A percentile compares a stretch with the other conserved stretches of the same genome.
phyloP scores from a whole-genome alignment of 192 early-diverging fungal species.

The Coemansia sp. region DNA sequence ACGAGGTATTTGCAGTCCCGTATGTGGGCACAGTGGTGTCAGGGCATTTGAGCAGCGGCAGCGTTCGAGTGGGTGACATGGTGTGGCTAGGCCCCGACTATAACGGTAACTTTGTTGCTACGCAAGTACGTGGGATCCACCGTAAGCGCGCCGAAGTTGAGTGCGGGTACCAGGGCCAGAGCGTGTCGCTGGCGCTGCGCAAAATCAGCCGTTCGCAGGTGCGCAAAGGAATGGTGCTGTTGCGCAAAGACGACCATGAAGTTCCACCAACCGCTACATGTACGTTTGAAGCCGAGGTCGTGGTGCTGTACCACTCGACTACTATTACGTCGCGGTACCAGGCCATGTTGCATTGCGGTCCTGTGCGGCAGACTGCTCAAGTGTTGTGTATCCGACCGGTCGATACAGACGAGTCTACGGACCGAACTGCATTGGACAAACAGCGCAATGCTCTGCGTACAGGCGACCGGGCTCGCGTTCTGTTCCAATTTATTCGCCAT shows the following conservation, averaged over 20 bases:
- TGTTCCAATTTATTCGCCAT: constrained; percentile 76
- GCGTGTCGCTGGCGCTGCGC: constrained; percentile 80
- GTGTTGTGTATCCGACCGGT: constrained; percentile 57
- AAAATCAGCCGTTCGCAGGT: constrained; percentile 74
- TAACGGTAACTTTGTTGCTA: constrained; percentile 72
- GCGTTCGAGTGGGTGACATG: constrained; percentile 75
- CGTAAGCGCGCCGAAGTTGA: constrained; percentile 81
- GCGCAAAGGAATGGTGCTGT: constrained; percentile 65
- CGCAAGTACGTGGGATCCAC: constrained; percentile 82
- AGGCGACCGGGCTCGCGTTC: constrained; percentile 77
- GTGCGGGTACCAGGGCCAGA: constrained; percentile 76
- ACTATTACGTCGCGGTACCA: constrained; percentile 89
- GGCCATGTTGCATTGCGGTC: constrained; percentile 92
- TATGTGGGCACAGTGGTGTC: constrained; percentile 90
- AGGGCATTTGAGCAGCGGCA: constrained; percentile 71
- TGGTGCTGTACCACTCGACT: constrained; percentile 86
- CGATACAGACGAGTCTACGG: constrained; percentile 9
- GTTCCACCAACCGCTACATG: constrained; percentile 29
- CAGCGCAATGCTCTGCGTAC: constrained; percentile 65
- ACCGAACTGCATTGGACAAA: constrained; percentile 30
- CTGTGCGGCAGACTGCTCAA: constrained; percentile 80
- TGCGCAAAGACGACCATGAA: constrained; percentile 17
- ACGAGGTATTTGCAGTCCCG: constrained; percentile 87
- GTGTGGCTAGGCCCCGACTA: constrained; percentile 84
- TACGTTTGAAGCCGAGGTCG: constrained; percentile 89